Percentiles rank a stretch among this genome's conserved stretches.
Evolutionary conservation across 305 asterid genomes (phyloP).

Genomic region (Coffea humblotiana): DNA sequence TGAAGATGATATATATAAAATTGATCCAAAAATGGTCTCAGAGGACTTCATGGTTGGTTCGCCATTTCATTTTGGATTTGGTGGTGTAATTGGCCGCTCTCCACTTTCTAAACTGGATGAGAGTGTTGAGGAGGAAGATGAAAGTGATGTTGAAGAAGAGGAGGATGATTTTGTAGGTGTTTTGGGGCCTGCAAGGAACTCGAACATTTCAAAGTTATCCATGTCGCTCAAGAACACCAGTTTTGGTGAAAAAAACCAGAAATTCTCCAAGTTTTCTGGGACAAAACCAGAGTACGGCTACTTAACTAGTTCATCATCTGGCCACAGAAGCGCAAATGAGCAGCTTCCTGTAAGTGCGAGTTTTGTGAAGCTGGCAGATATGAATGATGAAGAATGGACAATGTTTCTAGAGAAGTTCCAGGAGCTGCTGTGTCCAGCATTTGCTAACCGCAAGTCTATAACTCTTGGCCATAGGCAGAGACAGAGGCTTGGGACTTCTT

Average conservation of each 20-base stretch:
- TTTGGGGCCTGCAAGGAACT: slow-evolving; percentile 30
- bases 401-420: slow-evolving; percentile 79
- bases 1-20: slow-evolving; percentile 50
- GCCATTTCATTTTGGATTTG: slow-evolving; percentile 55
- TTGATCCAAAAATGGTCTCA: slow-evolving; percentile 30
- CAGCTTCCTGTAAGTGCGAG: slow-evolving; percentile 78
- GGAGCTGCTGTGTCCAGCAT: slow-evolving; percentile 72
- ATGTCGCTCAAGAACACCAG: slow-evolving; percentile 53
- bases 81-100: slow-evolving; percentile 44
- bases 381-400: slow-evolving; percentile 78
- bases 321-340: slow-evolving; percentile 85
- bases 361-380: slow-evolving; percentile 87
- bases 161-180: slow-evolving; percentile 28
- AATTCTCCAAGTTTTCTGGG: slow-evolving; percentile 45
- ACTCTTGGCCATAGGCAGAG: slow-evolving; percentile 68
- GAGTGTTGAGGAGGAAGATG: slow-evolving; percentile 71
- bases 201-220: slow-evolving; percentile 49
- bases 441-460: slow-evolving; percentile 59
- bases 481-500: slow-evolving; percentile 97
- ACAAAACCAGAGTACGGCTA: slow-evolving; percentile 42
- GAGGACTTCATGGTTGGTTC: slow-evolving; percentile 37
- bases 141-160: slow-evolving; percentile 46
- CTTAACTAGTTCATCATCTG: slow-evolving; percentile 60
- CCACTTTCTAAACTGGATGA: slow-evolving; percentile 74
- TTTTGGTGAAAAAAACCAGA: slow-evolving; percentile 60